phyloP scores from a whole-genome alignment of 2,329 filamentous ascomycete genomes.

The Exophiala lecanii-corni region DNA sequence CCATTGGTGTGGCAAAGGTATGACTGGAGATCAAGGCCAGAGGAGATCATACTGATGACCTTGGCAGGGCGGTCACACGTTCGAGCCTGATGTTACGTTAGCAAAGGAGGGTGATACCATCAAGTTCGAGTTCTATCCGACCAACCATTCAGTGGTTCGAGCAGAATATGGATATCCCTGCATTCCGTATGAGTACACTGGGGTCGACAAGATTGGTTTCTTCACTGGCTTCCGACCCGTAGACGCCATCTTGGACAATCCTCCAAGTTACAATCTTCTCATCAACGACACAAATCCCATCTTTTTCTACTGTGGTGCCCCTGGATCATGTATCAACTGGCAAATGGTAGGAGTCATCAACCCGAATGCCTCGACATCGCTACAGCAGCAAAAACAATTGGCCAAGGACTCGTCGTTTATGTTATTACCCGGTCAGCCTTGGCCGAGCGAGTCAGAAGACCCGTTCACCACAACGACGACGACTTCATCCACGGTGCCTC shows the following conservation, averaged over 20 bases:
- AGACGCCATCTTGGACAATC: constrained; percentile 43
- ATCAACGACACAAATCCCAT: constrained; percentile 61
- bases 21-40: background rate
- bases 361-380: constrained; percentile 34
- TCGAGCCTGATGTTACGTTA: constrained; percentile 22
- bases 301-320: constrained; percentile 67
- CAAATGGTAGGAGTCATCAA: constrained; percentile 77
- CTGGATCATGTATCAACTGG: constrained; percentile 58
- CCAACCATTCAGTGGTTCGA: constrained; percentile 59
- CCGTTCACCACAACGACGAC: constrained; percentile 11
- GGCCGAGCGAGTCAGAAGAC: constrained; percentile 19
- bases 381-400: constrained; percentile 20
- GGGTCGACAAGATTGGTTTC: constrained; percentile 48
- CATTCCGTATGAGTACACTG: constrained; percentile 55
- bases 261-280: constrained; percentile 36
- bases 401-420: constrained; percentile 21
- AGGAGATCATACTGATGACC: constrained; percentile 1
- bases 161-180: constrained; percentile 57
- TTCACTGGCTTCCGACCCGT: constrained; percentile 50
- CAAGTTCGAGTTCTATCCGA: constrained; percentile 57
- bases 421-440: constrained; percentile 23
- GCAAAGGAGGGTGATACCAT: constrained; percentile 24
- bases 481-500: constrained; percentile 3
- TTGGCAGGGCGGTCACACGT: constrained; percentile 21
- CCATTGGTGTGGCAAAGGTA: constrained; percentile 17